Evolutionary conservation across 176 grass and related monocot species (phyloP).

Genomic region (Oryza brachyantha): DNA sequence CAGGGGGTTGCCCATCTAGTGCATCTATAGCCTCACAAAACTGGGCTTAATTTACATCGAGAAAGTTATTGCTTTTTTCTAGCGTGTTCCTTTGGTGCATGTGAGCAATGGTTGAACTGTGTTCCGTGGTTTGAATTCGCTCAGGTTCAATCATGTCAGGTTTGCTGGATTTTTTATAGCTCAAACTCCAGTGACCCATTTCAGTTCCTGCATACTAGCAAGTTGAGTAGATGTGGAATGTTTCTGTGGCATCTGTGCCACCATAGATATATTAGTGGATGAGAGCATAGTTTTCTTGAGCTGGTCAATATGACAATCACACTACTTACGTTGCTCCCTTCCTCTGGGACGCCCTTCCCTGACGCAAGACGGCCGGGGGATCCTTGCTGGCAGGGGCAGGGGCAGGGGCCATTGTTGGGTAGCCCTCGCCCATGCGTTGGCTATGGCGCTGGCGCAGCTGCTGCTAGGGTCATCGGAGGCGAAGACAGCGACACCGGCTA

Average conservation of each 20-base stretch:
- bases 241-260: background rate
- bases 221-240: background rate
- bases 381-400: too few relatives aligned
- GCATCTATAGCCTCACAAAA: background rate
- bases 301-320: background rate
- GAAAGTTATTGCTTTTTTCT: background rate
- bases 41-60: background rate
- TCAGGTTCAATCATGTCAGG: background rate
- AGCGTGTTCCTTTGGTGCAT: background rate
- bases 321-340: background rate
- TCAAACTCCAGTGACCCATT: background rate
- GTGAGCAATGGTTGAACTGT: background rate
- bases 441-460: too few relatives aligned
- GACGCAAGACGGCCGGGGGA: too few relatives aligned
- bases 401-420: too few relatives aligned
- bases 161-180: background rate
- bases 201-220: background rate
- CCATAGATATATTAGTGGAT: background rate
- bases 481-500: too few relatives aligned
- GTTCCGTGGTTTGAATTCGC: background rate
- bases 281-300: background rate
- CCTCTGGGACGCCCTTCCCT: too few relatives aligned
- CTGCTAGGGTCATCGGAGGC: too few relatives aligned
- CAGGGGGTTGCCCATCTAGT: background rate
- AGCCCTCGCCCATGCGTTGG: too few relatives aligned